Conservation (phyloP, 352 stramenopile genomes). For the Globisporangium heterothallicum region DNA sequence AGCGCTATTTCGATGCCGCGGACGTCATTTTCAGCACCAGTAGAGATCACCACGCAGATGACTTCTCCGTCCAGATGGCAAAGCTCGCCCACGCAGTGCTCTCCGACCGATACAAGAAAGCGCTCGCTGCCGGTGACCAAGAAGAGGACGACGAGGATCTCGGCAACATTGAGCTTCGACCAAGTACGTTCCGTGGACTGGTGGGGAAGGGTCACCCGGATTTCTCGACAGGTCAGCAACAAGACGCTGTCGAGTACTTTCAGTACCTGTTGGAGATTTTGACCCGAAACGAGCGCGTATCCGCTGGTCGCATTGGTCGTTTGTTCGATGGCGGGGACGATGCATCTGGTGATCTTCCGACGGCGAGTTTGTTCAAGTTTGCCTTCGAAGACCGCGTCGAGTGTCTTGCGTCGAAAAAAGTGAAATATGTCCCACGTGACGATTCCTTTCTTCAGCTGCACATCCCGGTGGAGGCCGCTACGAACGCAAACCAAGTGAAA, state of each 20-base stretch:
- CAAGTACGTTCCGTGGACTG: conserved; percentile 92
- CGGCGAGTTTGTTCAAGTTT: conserved; percentile 92
- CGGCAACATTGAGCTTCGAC: conserved; percentile 39
- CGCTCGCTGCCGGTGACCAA: conserved; percentile 19
- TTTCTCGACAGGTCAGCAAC: conserved; percentile 96
- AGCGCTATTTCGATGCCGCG: conserved; percentile 57
- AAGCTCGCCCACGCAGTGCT: conserved; percentile 90
- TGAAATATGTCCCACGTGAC: conserved; percentile 84
- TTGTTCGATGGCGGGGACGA: conserved; percentile 34
- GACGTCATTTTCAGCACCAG: conserved; percentile 50
- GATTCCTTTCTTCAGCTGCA: conserved; percentile 81
- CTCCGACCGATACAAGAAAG: conserved; percentile 80
- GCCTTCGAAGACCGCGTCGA: conserved; percentile 80
- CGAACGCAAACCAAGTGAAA: conserved; percentile 79
- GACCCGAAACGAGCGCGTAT: conserved; percentile 73
- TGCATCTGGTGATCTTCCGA: conserved; percentile 40
- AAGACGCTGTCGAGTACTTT: conserved; percentile 98
- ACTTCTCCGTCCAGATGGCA: conserved; percentile 91
- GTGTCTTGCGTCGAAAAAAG: conserved; percentile 65
- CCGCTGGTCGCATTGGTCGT: conserved; percentile 37
- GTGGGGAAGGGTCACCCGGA: conserved; percentile 95
- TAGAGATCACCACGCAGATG: conserved; percentile 10
- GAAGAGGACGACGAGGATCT: conserved; percentile 32
- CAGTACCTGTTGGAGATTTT: conserved; percentile 94
- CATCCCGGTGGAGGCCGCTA: conserved; percentile 84